These are phyloP conservation scores for Myxozyma melibiosi DNA, from an alignment of 805 yeast species.

Conservation along the genomic window DNA sequence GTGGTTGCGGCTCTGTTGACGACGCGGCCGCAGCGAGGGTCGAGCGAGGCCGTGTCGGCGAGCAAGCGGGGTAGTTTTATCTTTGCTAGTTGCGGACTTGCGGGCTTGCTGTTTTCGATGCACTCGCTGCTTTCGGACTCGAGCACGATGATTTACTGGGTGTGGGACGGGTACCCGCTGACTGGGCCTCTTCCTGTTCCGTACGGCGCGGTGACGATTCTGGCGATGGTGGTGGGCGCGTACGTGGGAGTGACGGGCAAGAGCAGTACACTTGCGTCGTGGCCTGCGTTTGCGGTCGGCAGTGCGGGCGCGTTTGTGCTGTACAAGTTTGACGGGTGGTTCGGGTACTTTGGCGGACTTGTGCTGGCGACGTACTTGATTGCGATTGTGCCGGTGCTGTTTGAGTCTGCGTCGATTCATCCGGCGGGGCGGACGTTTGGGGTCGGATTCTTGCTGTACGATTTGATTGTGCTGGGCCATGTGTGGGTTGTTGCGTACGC, in stretches of 20 bases:
- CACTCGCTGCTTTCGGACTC: constrained; percentile 81
- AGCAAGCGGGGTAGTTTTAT: constrained; percentile 38
- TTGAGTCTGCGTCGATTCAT: constrained; percentile 55
- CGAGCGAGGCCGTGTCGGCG: constrained; percentile 20
- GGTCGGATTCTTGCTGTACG: constrained; percentile 50
- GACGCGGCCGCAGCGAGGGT: constrained; percentile 42
- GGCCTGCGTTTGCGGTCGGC: constrained; percentile 49
- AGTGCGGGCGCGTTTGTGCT: constrained; percentile 55
- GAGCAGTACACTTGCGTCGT: constrained; percentile 10
- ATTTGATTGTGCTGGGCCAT: constrained; percentile 70
- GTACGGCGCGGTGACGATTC: constrained; percentile 67
- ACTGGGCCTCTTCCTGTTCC: constrained; percentile 85
- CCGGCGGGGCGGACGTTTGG: constrained; percentile 54
- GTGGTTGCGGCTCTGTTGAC: constrained; percentile 57
- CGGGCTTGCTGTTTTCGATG: constrained; percentile 69
- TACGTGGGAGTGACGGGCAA: constrained; percentile 47
- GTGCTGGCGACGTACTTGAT: constrained; percentile 59
- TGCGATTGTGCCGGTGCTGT: constrained; percentile 24
- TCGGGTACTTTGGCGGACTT: constrained; percentile 74
- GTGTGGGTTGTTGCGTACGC: constrained; percentile 99
- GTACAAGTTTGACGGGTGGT: constrained; percentile 63
- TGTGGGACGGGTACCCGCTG: constrained; percentile 95
- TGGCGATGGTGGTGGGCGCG: constrained; percentile 60
- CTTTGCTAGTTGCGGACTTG: constrained; percentile 68
- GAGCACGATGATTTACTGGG: constrained; percentile 85